phyloP scores from a whole-genome alignment of 805 yeast species.

The Zygosaccharomyces pseudorouxii region DNA sequence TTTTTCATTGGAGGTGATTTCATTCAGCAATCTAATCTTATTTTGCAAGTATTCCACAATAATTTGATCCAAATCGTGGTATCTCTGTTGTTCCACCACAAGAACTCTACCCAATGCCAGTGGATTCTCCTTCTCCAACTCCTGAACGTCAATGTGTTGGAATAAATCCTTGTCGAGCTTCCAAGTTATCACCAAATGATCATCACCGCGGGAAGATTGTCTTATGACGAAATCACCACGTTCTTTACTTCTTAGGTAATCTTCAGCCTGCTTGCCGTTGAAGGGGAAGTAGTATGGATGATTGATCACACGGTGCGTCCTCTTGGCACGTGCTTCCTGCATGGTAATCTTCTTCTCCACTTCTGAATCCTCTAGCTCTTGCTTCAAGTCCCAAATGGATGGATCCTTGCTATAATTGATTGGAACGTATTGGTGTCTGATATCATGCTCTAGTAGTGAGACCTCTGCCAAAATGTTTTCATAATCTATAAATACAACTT shows the following conservation, averaged over 20 bases:
- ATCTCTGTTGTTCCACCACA: constrained; percentile 63
- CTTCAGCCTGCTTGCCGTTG: constrained; percentile 86
- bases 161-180: constrained; percentile 86
- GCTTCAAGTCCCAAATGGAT: constrained; percentile 73
- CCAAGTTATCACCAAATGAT: constrained; percentile 92
- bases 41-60: constrained; percentile 83
- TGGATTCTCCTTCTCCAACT: constrained; percentile 63
- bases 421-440: constrained; percentile 46
- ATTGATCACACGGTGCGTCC: constrained; percentile 69
- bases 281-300: constrained; percentile 88
- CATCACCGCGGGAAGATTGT: constrained; percentile 87
- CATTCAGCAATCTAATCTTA: constrained; percentile 75
- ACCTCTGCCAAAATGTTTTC: constrained; percentile 70
- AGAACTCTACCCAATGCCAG: constrained; percentile 52
- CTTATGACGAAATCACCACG: constrained; percentile 92
- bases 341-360: constrained; percentile 47
- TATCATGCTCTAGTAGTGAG: constrained; percentile 62
- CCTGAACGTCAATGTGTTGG: constrained; percentile 87
- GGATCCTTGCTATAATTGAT: constrained; percentile 45
- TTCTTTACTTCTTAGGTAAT: constrained; percentile 77
- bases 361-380: constrained; percentile 62
- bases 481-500: constrained; percentile 64
- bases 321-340: constrained; percentile 62
- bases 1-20: constrained; percentile 81
- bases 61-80: constrained; percentile 89